phyloP scores from a whole-genome alignment of 306 rosid species.

The Alnus rubra region DNA sequence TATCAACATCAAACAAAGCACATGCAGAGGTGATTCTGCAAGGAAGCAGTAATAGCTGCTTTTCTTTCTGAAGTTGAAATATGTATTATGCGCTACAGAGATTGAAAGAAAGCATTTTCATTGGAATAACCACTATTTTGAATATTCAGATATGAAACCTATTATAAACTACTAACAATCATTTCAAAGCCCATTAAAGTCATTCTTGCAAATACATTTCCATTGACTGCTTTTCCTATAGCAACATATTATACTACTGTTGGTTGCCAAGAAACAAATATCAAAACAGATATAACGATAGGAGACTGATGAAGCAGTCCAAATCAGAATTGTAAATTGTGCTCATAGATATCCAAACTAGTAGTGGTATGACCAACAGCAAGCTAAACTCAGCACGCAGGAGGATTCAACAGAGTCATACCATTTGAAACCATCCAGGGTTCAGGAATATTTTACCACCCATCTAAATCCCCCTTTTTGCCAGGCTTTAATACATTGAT shows the following conservation, averaged over 20 bases:
- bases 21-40: background rate
- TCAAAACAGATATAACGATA: too few relatives aligned
- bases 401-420: background rate
- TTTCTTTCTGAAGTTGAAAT: background rate
- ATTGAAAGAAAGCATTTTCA: background rate
- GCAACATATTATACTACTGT: background rate
- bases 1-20: background rate
- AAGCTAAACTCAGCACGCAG: background rate
- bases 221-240: background rate
- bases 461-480: background rate
- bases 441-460: background rate
- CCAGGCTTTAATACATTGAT: background rate
- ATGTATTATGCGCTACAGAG: background rate
- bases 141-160: background rate
- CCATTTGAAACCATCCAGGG: background rate
- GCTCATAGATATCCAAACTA: background rate
- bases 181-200: background rate
- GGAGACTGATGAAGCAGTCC: background rate
- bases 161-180: background rate
- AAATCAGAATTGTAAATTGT: background rate
- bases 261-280: background rate
- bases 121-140: background rate
- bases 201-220: background rate
- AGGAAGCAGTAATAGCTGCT: background rate
- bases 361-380: background rate